Evolutionary conservation across 108 stramenopile species (phyloP).

Genomic region (Nitzschia sp.): DNA sequence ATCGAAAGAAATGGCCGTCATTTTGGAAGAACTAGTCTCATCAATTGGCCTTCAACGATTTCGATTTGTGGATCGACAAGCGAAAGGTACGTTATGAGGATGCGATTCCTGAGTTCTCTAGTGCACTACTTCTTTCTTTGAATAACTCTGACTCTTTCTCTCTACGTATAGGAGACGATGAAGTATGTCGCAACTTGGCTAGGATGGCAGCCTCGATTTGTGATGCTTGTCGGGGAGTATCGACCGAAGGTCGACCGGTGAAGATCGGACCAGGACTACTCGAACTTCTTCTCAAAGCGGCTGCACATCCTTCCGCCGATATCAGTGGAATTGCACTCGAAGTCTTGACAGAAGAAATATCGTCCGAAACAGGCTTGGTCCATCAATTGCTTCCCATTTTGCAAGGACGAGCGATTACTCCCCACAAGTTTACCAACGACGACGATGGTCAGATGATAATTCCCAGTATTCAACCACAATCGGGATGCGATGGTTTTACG

Average conservation of each 20-base stretch:
- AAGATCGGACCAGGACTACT: conserved; percentile 41
- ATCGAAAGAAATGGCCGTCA: conserved; percentile 48
- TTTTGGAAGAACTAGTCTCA: conserved; percentile 59
- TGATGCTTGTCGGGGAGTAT: conserved; percentile 9
- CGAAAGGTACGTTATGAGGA: conserved; percentile 32
- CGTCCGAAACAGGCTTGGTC: conserved; percentile 40
- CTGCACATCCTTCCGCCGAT: conserved; percentile 62
- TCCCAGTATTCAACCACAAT: background rate
- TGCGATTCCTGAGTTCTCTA: no score
- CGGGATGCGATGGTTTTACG: conserved; percentile 33
- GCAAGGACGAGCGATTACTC: conserved; percentile 76
- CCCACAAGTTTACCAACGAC: conserved; percentile 32
- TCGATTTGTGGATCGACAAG: conserved; percentile 64
- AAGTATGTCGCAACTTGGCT: conserved; percentile 34
- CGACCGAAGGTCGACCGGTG: background rate
- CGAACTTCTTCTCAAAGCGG: conserved; percentile 64
- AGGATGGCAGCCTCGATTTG: conserved; percentile 26
- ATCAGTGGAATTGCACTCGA: conserved; percentile 63
- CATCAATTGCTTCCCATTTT: conserved; percentile 61
- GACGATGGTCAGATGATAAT: background rate
- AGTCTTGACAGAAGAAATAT: conserved; percentile 38
- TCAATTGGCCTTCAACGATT: conserved; percentile 72
- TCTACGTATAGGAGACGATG: conserved; percentile 14
- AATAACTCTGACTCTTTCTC: no score
- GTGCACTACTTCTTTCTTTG: no score